These are phyloP conservation scores for Stropharia rugosoannulata DNA, from an alignment of 768 basidiomycete genomes.

Conservation along the genomic window DNA sequence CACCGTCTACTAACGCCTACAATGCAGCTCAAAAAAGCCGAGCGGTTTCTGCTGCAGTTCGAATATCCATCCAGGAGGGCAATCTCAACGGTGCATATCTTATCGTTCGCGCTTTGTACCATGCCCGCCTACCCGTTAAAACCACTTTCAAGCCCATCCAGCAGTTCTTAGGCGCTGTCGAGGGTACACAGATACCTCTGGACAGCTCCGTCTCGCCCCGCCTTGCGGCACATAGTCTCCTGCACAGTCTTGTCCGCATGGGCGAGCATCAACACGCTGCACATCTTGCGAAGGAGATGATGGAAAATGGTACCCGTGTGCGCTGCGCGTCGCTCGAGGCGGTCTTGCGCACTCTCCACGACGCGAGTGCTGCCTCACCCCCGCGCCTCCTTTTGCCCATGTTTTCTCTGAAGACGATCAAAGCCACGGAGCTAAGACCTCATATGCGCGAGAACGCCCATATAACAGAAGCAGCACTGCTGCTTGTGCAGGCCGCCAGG, in stretches of 20 bases:
- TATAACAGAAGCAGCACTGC: constrained; percentile 47
- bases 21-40: constrained; percentile 14
- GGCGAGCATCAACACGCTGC: constrained; percentile 49
- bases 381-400: not conserved
- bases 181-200: not conserved
- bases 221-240: constrained; percentile 58
- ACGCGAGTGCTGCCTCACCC: not conserved
- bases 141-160: not conserved
- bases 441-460: not conserved
- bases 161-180: not conserved
- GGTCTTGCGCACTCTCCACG: constrained; percentile 30
- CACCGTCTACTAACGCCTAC: constrained; percentile 1
- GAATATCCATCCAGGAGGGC: constrained; percentile 38
- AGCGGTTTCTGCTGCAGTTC: constrained; percentile 52
- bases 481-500: constrained; percentile 53
- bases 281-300: constrained; percentile 48
- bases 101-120: constrained; percentile 57
- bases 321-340: constrained; percentile 49
- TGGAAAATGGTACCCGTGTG: constrained; percentile 50
- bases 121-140: constrained; percentile 27
- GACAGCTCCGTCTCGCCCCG: constrained; percentile 48
- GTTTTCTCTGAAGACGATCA: not conserved
- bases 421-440: not conserved
- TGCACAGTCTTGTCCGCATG: constrained; percentile 62
- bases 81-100: constrained; percentile 51